phyloP scores from a whole-genome alignment of 352 stramenopile genomes.

The Globisporangium nunn region DNA sequence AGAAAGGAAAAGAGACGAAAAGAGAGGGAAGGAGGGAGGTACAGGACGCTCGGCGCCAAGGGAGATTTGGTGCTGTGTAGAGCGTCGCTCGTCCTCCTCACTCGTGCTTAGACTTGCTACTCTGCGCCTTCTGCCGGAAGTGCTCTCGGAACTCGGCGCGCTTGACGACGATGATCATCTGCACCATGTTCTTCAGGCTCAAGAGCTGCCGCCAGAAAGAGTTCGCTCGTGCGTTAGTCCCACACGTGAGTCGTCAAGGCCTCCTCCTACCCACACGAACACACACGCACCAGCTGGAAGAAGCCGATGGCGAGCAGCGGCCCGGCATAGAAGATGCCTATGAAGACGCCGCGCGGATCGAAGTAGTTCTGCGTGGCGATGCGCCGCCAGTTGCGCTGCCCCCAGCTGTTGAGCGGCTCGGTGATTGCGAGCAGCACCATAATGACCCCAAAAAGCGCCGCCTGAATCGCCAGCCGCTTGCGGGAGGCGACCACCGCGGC shows the following conservation, averaged over 20 bases:
- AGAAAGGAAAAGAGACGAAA: not conserved
- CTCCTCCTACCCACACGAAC: not conserved
- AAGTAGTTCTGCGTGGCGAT: conserved; percentile 83
- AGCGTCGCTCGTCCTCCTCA: conserved; percentile 8
- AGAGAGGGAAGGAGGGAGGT: conserved; percentile 2
- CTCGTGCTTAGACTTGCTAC: conserved; percentile 36
- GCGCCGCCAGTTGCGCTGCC: conserved; percentile 41
- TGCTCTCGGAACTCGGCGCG: conserved; percentile 55
- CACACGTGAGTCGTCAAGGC: too few species aligned
- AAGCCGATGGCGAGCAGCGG: conserved; percentile 71
- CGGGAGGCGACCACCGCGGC: conserved; percentile 42
- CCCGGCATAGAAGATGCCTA: conserved; percentile 74
- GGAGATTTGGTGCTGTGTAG: not conserved
- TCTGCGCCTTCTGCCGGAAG: conserved; percentile 28
- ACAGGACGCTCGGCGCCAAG: too few species aligned
- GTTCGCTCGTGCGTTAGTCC: not conserved
- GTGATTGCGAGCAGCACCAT: conserved; percentile 44
- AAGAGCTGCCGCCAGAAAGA: conserved; percentile 30
- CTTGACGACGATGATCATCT: conserved; percentile 78
- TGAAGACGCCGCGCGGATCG: conserved; percentile 71
- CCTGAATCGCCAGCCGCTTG: conserved; percentile 48
- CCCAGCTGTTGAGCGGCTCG: conserved; percentile 65
- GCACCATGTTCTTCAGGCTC: conserved; percentile 73
- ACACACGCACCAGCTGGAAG: conserved; percentile 51
- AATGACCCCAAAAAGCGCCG: conserved; percentile 60